These are phyloP conservation scores for Nidula niveotomentosa DNA, from an alignment of 1,284 basidiomycete genomes.

Conservation along the genomic window DNA sequence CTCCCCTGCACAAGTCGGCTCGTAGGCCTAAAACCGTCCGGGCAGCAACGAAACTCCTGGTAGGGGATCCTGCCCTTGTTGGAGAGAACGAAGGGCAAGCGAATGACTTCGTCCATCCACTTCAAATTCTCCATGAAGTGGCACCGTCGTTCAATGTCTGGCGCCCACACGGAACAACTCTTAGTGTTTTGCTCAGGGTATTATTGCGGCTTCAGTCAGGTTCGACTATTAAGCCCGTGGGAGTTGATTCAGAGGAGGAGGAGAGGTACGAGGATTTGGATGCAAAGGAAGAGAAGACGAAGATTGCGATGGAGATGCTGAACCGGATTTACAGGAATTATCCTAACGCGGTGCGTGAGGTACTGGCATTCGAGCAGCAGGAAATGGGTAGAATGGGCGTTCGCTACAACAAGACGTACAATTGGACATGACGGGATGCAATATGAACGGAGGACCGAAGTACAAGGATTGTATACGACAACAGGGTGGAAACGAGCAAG, in stretches of 20 bases:
- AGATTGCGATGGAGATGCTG: not conserved
- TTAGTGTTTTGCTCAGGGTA: constrained; percentile 44
- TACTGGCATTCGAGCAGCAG: constrained; percentile 35
- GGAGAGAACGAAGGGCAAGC: constrained; percentile 3
- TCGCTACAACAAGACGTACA: constrained; percentile 26
- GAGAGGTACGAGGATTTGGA: constrained; percentile 20
- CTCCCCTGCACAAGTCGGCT: constrained; percentile 24
- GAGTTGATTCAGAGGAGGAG: constrained; percentile 13
- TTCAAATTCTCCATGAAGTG: constrained; percentile 61
- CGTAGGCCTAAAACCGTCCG: constrained; percentile 20
- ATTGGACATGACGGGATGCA: constrained; percentile 19
- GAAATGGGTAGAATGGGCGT: constrained; percentile 28
- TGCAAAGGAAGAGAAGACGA: constrained; percentile 1
- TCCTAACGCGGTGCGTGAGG: constrained; percentile 42
- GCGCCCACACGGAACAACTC: constrained; percentile 55
- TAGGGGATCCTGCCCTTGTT: constrained; percentile 15
- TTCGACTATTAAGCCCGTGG: constrained; percentile 42
- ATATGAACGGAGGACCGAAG: constrained; percentile 6
- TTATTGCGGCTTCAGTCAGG: constrained; percentile 52
- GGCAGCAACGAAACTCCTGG: constrained; percentile 13
- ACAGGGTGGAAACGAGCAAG: not conserved
- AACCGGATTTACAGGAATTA: constrained; percentile 41
- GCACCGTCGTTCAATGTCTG: constrained; percentile 66
- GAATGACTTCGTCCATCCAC: constrained; percentile 49
- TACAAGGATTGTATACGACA: not conserved